Evolutionary conservation across 257 asterid species (phyloP).

Genomic region (Ballota nigra): DNA sequence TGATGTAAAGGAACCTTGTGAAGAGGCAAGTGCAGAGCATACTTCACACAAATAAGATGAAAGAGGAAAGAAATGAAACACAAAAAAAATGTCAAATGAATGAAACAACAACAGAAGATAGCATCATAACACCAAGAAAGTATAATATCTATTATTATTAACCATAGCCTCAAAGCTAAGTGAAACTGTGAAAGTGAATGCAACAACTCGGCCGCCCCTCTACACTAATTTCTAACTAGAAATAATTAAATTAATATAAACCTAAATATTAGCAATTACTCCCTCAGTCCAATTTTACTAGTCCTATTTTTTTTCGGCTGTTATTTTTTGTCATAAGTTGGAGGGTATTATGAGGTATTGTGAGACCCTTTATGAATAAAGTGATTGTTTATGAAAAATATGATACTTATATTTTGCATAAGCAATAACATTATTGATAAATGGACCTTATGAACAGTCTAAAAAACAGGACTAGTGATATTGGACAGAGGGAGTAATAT

Average conservation of each 20-base stretch:
- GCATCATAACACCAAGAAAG: background rate
- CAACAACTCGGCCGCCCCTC: background rate
- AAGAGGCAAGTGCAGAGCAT: background rate
- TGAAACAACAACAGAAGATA: constrained; percentile 6
- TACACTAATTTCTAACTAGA: constrained; percentile 14
- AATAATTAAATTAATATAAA: background rate
- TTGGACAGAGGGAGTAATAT: no score
- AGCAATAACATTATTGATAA: no score
- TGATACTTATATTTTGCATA: no score
- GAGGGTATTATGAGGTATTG: no score
- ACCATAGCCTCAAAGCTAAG: background rate
- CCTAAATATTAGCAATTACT: background rate
- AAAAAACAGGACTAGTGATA: no score
- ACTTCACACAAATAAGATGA: background rate
- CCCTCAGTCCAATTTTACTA: no score
- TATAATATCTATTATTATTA: background rate
- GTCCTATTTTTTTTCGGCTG: no score
- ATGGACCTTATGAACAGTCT: no score
- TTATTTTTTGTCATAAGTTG: no score
- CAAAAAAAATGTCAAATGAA: background rate
- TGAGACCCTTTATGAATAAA: no score
- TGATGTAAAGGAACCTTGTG: no score
- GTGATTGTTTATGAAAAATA: no score
- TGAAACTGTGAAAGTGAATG: background rate
- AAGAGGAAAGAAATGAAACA: background rate